Percentiles rank a stretch among this genome's conserved stretches.
Evolutionary conservation across 2,329 filamentous ascomycete species (phyloP).

Genomic region (Penicillium olsonii): DNA sequence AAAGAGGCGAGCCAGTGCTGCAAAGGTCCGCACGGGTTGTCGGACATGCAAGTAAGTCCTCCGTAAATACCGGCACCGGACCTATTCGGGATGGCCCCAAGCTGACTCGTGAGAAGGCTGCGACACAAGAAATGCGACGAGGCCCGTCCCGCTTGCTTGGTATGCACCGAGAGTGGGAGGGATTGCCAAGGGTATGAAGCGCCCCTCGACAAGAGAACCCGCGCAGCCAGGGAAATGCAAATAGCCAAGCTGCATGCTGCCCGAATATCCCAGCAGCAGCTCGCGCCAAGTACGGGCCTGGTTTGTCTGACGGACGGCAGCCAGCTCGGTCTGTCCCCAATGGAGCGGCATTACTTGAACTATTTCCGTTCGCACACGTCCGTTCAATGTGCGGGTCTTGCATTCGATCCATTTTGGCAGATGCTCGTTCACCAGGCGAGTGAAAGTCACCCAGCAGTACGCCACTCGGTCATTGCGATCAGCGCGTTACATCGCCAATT

Average conservation of each 20-base stretch:
- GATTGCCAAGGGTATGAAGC: slow-evolving; percentile 3
- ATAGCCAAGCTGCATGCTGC: too few relatives aligned
- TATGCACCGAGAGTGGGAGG: slow-evolving; percentile 1
- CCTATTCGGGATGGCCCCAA: too few relatives aligned
- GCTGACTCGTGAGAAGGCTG: background rate
- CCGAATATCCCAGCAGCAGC: too few relatives aligned
- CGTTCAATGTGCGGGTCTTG: slow-evolving; percentile 2
- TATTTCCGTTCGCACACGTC: slow-evolving; percentile 6
- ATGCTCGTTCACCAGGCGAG: slow-evolving; percentile 5
- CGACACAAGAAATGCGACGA: slow-evolving; percentile 10
- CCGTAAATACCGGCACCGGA: too few relatives aligned
- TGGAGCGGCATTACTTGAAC: slow-evolving; percentile 5
- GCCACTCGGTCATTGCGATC: slow-evolving; percentile 6
- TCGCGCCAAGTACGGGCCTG: background rate
- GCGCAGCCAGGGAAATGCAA: slow-evolving; percentile 1
- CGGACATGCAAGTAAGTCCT: slow-evolving; percentile 9
- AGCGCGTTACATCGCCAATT: slow-evolving; percentile 8
- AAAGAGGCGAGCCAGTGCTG: slow-evolving; percentile 1
- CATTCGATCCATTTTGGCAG: slow-evolving; percentile 8
- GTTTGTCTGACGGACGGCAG: background rate
- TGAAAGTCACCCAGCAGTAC: slow-evolving; percentile 2
- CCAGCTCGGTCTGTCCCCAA: slow-evolving; percentile 3
- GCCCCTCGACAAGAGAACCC: slow-evolving; percentile 1
- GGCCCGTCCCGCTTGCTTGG: slow-evolving; percentile 5
- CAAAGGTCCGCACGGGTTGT: slow-evolving; percentile 10